phyloP scores from a whole-genome alignment of 1,284 basidiomycete species.

The Cutaneotrichosporon sp. region DNA sequence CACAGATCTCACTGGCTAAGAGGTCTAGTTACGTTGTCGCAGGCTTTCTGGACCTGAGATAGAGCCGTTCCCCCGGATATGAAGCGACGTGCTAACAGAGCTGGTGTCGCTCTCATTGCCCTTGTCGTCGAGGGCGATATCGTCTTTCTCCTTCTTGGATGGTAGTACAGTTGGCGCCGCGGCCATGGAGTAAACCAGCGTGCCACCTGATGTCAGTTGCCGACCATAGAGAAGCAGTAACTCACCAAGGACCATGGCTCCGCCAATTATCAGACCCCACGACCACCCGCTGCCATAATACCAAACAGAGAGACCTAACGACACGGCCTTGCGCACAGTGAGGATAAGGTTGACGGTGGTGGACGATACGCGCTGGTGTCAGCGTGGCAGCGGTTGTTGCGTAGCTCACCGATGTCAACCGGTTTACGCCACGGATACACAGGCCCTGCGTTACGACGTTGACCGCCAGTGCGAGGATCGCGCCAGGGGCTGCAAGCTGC shows the following conservation, averaged over 20 bases:
- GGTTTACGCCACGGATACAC: constrained; percentile 85
- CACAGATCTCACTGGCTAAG: neutral
- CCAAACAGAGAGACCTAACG: constrained; percentile 60
- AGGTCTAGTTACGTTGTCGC: neutral
- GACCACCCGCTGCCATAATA: constrained; percentile 43
- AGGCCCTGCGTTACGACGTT: constrained; percentile 82
- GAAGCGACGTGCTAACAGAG: neutral
- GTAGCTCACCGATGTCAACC: constrained; percentile 58
- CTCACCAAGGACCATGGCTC: constrained; percentile 38
- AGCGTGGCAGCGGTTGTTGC: constrained; percentile 30
- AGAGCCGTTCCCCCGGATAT: neutral
- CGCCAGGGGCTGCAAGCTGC: constrained; percentile 55
- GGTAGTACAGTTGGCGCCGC: neutral
- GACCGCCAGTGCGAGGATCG: constrained; percentile 62
- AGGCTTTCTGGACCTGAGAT: neutral
- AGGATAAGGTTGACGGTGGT: constrained; percentile 83
- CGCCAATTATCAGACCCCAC: constrained; percentile 38
- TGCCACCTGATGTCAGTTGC: constrained; percentile 14
- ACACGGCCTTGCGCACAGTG: constrained; percentile 82
- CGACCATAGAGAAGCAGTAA: neutral
- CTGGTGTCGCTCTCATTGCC: neutral
- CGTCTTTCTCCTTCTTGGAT: constrained; percentile 5
- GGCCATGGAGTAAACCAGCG: constrained; percentile 25
- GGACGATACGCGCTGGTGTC: constrained; percentile 57
- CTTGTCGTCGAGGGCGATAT: neutral